Base-by-base conservation (phyloP, 306 rosid genomes). In the Acacia melanoxylon region DNA sequence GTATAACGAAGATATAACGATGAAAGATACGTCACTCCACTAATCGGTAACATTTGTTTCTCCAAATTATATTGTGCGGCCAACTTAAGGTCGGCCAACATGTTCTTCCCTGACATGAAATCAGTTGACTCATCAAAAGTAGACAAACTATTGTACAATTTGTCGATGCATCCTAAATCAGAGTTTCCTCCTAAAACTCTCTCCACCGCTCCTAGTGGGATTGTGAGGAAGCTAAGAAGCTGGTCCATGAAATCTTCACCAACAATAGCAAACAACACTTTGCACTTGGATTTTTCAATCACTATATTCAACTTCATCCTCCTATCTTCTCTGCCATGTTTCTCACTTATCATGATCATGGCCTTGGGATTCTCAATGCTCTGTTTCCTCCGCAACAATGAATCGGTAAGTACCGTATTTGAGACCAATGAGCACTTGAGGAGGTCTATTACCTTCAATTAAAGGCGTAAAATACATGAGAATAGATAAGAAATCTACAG, bases 401-500 rank as follows among this genome's bases (percentile, higher is more conserved):
- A 19, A 16, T 85, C 68, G 0, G 80, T 62, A 27, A 72, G 17
- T 20, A 82, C 40, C 6, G 82, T 27, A 20, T 52, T 77, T 13
- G 85, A 85, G 27, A 81, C 6, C 20, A 80, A 31, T 54, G 22
- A 62, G 25, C 63, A 75, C 29, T 80, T 85, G 4, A 85, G 75
- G 13, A 85, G 44, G 73, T 80, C 84, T 46, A 80, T 0, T 5
- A 84, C 67, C 87, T 85, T 51, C 15, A 51, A 51, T 51, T 51
- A 51, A 16, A 2, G 20, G 58, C 4, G 6, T 17, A 51, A 6
- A 51, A 5, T n/a, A 33, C 4, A 29, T 29, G 31, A 29, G 31
- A 29, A 1, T 29, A 29, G 31, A 29, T 29, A 29, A 29, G 31
- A 29, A 29, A 29, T 29, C 31, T 29, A 29, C 31, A 29, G 31